Evolutionary conservation across 768 basidiomycete genomes (phyloP).

Genomic region (Boletus vinaceobasis): DNA sequence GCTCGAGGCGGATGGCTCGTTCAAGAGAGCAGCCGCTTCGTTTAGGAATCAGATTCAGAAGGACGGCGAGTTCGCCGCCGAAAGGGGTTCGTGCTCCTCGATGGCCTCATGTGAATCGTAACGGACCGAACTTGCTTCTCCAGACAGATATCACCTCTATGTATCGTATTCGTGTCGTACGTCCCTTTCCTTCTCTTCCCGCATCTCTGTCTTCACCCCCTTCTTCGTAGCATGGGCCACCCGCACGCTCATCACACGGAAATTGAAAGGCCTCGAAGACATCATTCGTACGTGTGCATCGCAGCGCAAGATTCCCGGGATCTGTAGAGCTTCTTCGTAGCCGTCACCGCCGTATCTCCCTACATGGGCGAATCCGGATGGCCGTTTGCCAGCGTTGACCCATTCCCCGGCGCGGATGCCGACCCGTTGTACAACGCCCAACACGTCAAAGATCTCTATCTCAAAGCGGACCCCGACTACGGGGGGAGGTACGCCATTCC

Average conservation of each 20-base stretch:
- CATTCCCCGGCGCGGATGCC: constrained; percentile 67
- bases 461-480: constrained; percentile 70
- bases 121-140: neutral
- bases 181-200: constrained; percentile 16
- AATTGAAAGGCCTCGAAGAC: constrained; percentile 89
- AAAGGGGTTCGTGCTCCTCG: constrained; percentile 54
- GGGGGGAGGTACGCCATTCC: constrained; percentile 51
- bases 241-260: constrained; percentile 80
- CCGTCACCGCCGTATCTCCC: constrained; percentile 80
- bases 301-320: neutral
- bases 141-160: constrained; percentile 89
- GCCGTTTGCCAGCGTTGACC: constrained; percentile 73
- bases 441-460: constrained; percentile 84
- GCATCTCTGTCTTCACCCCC: neutral
- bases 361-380: constrained; percentile 82
- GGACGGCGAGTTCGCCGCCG: constrained; percentile 65
- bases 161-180: constrained; percentile 84
- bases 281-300: constrained; percentile 59
- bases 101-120: too few species aligned
- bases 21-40: constrained; percentile 49
- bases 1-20: constrained; percentile 59
- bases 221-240: constrained; percentile 82
- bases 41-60: constrained; percentile 58
- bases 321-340: constrained; percentile 34
- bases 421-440: constrained; percentile 70